Evolutionary conservation across 192 early-diverging fungal genomes (phyloP).

Genomic region (Coemansia sp.): DNA sequence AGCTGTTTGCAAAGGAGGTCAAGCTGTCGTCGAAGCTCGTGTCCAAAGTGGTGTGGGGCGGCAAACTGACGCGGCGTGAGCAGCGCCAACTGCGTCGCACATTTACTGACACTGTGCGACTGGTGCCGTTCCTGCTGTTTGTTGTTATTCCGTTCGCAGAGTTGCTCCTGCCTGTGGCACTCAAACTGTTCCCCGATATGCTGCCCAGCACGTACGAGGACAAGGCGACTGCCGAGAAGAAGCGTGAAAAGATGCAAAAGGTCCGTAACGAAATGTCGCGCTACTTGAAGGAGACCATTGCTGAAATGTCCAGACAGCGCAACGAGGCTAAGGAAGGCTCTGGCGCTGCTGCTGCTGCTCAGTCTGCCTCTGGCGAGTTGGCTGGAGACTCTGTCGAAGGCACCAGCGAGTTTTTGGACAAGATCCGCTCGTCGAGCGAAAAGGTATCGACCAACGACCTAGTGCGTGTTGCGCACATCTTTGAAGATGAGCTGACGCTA

Average conservation of each 20-base stretch:
- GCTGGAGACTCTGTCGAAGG: slow-evolving; percentile 19
- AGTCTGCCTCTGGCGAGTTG: slow-evolving; percentile 64
- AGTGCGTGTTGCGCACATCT: slow-evolving; percentile 80
- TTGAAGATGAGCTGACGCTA: slow-evolving; percentile 93
- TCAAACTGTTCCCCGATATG: slow-evolving; percentile 97
- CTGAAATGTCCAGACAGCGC: slow-evolving; percentile 67
- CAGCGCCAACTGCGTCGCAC: slow-evolving; percentile 87
- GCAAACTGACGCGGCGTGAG: slow-evolving; percentile 82
- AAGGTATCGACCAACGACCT: slow-evolving; percentile 83
- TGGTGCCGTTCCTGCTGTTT: slow-evolving; percentile 93
- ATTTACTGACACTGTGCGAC: slow-evolving; percentile 78
- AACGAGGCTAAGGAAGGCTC: slow-evolving; percentile 2
- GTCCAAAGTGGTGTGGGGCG: slow-evolving; percentile 73
- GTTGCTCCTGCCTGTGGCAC: slow-evolving; percentile 85
- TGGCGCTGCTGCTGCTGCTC: slow-evolving; percentile 41
- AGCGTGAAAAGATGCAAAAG: slow-evolving; percentile 88
- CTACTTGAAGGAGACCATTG: slow-evolving; percentile 95
- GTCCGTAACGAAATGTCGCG: slow-evolving; percentile 94
- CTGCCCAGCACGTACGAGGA: slow-evolving; percentile 94
- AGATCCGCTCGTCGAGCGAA: slow-evolving; percentile 83
- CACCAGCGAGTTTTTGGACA: slow-evolving; percentile 34
- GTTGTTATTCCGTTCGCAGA: slow-evolving; percentile 95
- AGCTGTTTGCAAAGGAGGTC: slow-evolving; percentile 87
- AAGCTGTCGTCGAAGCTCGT: slow-evolving; percentile 81
- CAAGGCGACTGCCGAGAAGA: slow-evolving; percentile 85